phyloP scores from a whole-genome alignment of 441 rosid genomes.

The Aquilaria agallochum region DNA sequence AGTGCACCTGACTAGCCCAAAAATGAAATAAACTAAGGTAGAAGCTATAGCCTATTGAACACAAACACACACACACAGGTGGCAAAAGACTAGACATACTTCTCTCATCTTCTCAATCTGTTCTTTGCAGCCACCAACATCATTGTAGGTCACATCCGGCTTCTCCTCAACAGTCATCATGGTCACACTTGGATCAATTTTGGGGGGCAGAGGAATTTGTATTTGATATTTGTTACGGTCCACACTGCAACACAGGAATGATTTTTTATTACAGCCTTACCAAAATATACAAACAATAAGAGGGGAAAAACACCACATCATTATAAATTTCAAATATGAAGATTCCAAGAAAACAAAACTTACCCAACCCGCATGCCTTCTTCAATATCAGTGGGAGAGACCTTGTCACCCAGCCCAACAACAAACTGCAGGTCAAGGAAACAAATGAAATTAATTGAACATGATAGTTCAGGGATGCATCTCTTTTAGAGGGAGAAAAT shows the following conservation, averaged over 20 bases:
- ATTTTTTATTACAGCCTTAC: neutral
- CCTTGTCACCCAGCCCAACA: slow-evolving; percentile 99
- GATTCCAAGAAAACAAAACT: slow-evolving; percentile 14
- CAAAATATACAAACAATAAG: too few relatives aligned
- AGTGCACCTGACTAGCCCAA: too few relatives aligned
- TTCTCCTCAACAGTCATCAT: slow-evolving; percentile 99
- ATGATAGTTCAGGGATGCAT: neutral
- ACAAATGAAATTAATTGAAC: neutral
- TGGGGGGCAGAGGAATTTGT: slow-evolving; percentile 96
- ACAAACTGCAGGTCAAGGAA: slow-evolving; percentile 56
- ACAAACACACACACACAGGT: neutral
- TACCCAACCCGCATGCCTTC: slow-evolving; percentile 99
- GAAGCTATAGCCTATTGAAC: neutral
- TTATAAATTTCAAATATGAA: neutral
- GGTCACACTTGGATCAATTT: slow-evolving; percentile 97
- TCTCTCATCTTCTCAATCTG: slow-evolving; percentile 97
- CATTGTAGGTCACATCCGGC: slow-evolving; percentile 97
- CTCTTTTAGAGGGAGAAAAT: too few relatives aligned
- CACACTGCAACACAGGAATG: slow-evolving; percentile 47
- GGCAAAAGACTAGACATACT: slow-evolving; percentile 32
- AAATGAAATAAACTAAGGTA: too few relatives aligned
- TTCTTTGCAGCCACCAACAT: slow-evolving; percentile 99
- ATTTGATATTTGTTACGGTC: slow-evolving; percentile 96
- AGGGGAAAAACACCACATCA: too few relatives aligned
- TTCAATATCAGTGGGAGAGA: slow-evolving; percentile 96